Evolutionary conservation across 2,329 filamentous ascomycete species (phyloP).

Genomic region (Fusarium buharicum): DNA sequence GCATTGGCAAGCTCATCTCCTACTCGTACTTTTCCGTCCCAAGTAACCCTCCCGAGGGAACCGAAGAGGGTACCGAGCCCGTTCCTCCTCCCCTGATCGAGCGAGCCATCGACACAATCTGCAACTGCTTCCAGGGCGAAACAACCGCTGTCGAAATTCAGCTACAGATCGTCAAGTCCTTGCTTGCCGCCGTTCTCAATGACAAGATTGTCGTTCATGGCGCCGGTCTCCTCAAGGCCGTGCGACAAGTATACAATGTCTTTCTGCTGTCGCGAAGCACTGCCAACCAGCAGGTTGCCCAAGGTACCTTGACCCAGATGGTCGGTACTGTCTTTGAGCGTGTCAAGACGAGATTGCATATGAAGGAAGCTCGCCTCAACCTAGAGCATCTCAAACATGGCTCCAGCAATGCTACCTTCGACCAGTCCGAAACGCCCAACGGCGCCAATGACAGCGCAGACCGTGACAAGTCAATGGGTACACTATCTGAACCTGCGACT

Average conservation of each 20-base stretch:
- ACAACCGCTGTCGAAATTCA: conserved; percentile 92
- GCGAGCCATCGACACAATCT: conserved; percentile 98
- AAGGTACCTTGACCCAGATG: conserved; percentile 98
- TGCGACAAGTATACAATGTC: conserved; percentile 98
- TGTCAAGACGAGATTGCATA: conserved; percentile 84
- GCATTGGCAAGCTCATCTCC: conserved; percentile 98
- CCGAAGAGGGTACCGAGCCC: conserved; percentile 54
- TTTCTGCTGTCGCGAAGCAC: conserved; percentile 95
- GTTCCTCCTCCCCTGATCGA: conserved; percentile 85
- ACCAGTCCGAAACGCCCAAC: conserved; percentile 56
- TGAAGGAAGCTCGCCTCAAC: conserved; percentile 82
- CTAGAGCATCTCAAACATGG: conserved; percentile 63
- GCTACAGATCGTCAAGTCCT: conserved; percentile 96
- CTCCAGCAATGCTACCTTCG: conserved; percentile 63
- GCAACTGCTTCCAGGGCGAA: conserved; percentile 98
- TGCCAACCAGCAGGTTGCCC: conserved; percentile 95
- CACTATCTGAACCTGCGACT: conserved; percentile 41
- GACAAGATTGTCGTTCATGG: conserved; percentile 99
- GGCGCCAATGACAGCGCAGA: conserved; percentile 54
- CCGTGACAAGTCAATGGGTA: conserved; percentile 49
- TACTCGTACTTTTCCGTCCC: conserved; percentile 96
- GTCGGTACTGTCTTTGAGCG: conserved; percentile 97
- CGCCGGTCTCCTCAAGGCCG: conserved; percentile 92
- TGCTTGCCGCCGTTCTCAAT: conserved; percentile 93
- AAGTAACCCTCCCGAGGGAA: conserved; percentile 52